Percentiles rank a stretch among this genome's conserved stretches.
Evolutionary conservation across 345 rosid species (phyloP).

Genomic region (Citrus inodora): DNA sequence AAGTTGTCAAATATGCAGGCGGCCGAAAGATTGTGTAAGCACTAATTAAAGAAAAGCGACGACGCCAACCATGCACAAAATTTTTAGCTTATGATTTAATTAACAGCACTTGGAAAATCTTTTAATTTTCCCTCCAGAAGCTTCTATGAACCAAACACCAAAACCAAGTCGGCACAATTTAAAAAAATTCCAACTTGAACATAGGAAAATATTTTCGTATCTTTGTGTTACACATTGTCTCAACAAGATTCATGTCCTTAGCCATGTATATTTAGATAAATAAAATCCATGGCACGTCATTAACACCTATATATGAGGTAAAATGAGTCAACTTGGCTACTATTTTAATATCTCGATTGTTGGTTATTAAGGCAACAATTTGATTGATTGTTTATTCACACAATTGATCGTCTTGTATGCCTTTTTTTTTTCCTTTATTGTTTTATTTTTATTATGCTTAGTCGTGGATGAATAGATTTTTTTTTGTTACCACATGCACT

Average conservation of each 20-base stretch:
- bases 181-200: slow-evolving; percentile 17
- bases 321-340: slow-evolving; percentile 17
- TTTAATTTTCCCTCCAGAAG: background rate
- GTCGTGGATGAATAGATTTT: slow-evolving; percentile 1
- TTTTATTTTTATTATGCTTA: background rate
- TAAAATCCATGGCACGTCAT: background rate
- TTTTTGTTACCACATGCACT: background rate
- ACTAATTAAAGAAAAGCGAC: background rate
- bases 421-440: background rate
- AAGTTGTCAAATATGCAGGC: background rate
- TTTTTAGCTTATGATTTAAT: background rate
- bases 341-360: slow-evolving; percentile 4
- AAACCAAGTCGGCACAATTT: background rate
- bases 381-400: background rate
- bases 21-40: slow-evolving; percentile 13
- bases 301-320: background rate
- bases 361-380: background rate
- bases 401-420: background rate
- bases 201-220: background rate
- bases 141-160: slow-evolving; percentile 1
- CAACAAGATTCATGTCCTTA: slow-evolving; percentile 18
- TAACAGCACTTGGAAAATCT: background rate
- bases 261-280: background rate
- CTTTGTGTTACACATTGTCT: background rate
- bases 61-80: background rate